These are phyloP conservation scores for Arthrobotrys sphaeroides DNA, from an alignment of 2,329 filamentous ascomycete genomes.

Conservation along the genomic window DNA sequence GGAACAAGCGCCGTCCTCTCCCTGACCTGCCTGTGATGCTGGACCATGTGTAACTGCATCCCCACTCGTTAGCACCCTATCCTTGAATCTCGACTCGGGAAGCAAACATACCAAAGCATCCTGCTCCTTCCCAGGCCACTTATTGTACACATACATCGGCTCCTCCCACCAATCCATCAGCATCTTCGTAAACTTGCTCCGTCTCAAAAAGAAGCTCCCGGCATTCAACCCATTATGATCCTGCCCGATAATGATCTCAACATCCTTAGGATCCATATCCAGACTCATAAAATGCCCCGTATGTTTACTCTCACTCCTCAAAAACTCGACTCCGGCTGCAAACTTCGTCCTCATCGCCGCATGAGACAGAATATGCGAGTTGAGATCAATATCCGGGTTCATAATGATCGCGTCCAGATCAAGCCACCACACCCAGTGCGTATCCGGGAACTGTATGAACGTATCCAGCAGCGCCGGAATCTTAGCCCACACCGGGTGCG, in stretches of 20 bases:
- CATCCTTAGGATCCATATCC: conserved; percentile 58
- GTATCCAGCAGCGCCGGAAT: conserved; percentile 62
- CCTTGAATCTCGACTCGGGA: neutral
- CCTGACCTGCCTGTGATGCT: conserved; percentile 61
- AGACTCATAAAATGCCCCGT: conserved; percentile 57
- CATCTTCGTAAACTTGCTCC: conserved; percentile 60
- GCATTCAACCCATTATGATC: conserved; percentile 62
- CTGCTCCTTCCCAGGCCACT: conserved; percentile 60
- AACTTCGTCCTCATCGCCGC: conserved; percentile 58
- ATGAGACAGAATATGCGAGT: conserved; percentile 59
- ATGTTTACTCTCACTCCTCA: conserved; percentile 57
- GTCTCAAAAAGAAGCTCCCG: conserved; percentile 61
- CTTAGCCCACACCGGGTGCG: conserved; percentile 61
- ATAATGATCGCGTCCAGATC: conserved; percentile 63
- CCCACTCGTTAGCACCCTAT: neutral
- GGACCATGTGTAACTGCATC: conserved; percentile 58
- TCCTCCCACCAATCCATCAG: conserved; percentile 62
- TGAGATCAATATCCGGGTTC: conserved; percentile 60
- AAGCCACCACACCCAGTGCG: conserved; percentile 63
- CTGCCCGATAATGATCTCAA: conserved; percentile 62
- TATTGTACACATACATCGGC: conserved; percentile 60
- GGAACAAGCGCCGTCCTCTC: conserved; percentile 61
- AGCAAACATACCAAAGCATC: conserved; percentile 58
- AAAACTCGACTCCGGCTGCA: conserved; percentile 57
- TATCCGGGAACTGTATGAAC: conserved; percentile 60